Evolutionary conservation across 2,329 filamentous ascomycete genomes (phyloP).

Genomic region (Talaromyces marneffei): DNA sequence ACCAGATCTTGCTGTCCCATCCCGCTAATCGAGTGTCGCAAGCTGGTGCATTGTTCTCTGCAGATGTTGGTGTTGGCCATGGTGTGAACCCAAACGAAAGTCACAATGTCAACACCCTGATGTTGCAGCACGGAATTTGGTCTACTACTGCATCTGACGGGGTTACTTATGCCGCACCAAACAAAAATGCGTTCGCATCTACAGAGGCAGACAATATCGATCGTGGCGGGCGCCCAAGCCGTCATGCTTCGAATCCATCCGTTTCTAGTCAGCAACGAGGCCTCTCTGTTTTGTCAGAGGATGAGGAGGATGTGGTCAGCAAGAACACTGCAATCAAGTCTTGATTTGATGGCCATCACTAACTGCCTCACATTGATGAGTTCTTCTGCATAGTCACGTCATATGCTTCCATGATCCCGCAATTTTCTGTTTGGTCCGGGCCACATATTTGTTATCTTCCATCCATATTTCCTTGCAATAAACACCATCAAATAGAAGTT

Average conservation of each 20-base stretch:
- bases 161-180: not conserved
- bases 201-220: not conserved
- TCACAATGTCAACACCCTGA: constrained; percentile 5
- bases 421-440: not conserved
- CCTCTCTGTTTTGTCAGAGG: constrained; percentile 9
- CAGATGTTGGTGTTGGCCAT: not conserved
- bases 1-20: not conserved
- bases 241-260: constrained; percentile 3
- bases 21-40: not conserved
- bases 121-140: constrained; percentile 12
- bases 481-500: not conserved
- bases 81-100: not conserved
- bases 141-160: not conserved
- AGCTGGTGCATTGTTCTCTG: not conserved
- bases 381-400: not conserved
- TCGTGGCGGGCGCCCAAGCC: constrained; percentile 1
- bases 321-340: not conserved
- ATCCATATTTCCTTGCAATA: not conserved
- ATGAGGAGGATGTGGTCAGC: constrained; percentile 11
- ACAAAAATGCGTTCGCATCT: not conserved
- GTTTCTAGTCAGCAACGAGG: constrained; percentile 5
- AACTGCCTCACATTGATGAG: not conserved
- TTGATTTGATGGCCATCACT: not conserved
- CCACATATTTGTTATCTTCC: not conserved
- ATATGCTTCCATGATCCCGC: not conserved